Conservation (phyloP, 1,284 basidiomycete genomes). For the Sanghuangporus weigelae region DNA sequence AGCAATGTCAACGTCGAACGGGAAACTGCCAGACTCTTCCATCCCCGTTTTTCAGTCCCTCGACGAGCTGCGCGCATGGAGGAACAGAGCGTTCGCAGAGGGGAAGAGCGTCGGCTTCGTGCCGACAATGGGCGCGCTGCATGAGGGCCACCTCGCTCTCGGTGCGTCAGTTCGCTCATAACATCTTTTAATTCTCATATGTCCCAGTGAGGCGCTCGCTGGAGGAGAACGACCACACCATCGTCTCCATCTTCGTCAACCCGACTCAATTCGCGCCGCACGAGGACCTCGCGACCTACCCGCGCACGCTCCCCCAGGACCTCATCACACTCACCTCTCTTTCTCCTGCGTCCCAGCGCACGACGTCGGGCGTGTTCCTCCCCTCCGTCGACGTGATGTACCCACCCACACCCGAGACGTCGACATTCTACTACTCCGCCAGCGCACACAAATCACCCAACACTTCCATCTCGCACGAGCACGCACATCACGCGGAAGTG, state of each 20-base stretch:
- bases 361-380: slow-evolving; percentile 70
- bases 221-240: slow-evolving; percentile 76
- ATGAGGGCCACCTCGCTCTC: slow-evolving; percentile 88
- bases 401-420: slow-evolving; percentile 63
- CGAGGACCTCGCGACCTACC: slow-evolving; percentile 90
- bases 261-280: slow-evolving; percentile 96
- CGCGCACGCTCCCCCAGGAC: slow-evolving; percentile 72
- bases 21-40: slow-evolving; percentile 38
- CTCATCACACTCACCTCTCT: slow-evolving; percentile 45
- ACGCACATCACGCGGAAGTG: slow-evolving; percentile 44
- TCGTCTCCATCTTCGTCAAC: slow-evolving; percentile 96
- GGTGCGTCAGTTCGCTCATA: slow-evolving; percentile 42
- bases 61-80: slow-evolving; percentile 71
- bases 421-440: neutral
- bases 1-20: neutral
- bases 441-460: neutral
- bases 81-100: slow-evolving; percentile 53
- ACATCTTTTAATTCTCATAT: neutral
- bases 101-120: slow-evolving; percentile 83
- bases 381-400: slow-evolving; percentile 83
- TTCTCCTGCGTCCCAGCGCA: slow-evolving; percentile 18
- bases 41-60: slow-evolving; percentile 79
- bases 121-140: slow-evolving; percentile 96
- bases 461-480: slow-evolving; percentile 28
- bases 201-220: slow-evolving; percentile 63